Evolutionary conservation across 768 basidiomycete species (phyloP), one percentile per base, ranked within the genome.

Genomic region (Trametes gibbosa): DNA sequence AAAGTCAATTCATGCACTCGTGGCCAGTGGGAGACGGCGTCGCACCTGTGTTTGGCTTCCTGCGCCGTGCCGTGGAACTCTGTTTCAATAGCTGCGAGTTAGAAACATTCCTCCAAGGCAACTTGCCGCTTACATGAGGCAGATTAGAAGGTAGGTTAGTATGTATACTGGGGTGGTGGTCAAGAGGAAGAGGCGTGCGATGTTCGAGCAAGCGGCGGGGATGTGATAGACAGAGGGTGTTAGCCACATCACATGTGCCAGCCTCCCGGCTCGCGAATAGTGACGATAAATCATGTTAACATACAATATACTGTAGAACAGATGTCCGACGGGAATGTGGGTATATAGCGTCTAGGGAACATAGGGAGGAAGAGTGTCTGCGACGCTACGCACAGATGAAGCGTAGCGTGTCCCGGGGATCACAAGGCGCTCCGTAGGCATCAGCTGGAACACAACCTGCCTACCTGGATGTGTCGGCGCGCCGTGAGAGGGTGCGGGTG

Each of bases 361-460:
- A 21, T 62, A 62, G 3, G 48, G 37, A 21, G 61, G 61, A 14
- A 62, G 56, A 7, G 61, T 62, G 32, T 62, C 61, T 29, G 61
- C 56, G 5, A 62, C 56, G 24, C 61, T 62, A 32, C 57, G 61
- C 41, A 62, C 23, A 1, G 61, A 62, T 10, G 61, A 56, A 16
- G 61, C 57, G 29, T 62, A 62, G 9, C 61, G 61, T 16, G 61
- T 58, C 29, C 61, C 61, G 9, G 61, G 61, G 1, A 54, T 52
- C 14, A 58, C 41, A 17, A 62, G 25, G 12, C 61, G 45, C 24
- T 62, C 61, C 8, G 61, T 62, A 19, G 61, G 61, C 10, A 42
- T 32, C 0, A 62, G 40, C 47, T 58, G 52, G 39, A 62, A 51
- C 12, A 58, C 42, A 40, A 40, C 56, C 25, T 62, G 61, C 3